Conservation (phyloP, 306 rosid species). For the Castanospermum australe region DNA sequence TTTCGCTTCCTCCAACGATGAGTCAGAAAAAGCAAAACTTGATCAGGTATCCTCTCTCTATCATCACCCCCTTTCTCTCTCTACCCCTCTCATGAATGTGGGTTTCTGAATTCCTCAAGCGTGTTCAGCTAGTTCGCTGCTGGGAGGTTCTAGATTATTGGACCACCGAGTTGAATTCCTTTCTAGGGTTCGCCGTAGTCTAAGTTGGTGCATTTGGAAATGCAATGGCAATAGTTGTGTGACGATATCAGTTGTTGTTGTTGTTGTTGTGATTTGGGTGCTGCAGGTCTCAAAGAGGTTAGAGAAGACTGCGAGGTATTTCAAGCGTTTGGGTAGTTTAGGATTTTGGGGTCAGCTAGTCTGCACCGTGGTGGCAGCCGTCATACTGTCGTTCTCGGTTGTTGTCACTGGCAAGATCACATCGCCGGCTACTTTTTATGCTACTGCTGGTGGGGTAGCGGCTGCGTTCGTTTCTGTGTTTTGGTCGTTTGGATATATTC, state of each 20-base stretch:
- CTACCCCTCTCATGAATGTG: neutral
- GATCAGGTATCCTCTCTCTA: conserved; percentile 56
- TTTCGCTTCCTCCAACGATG: conserved; percentile 48
- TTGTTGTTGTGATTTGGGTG: conserved; percentile 20
- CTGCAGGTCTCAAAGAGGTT: conserved; percentile 84
- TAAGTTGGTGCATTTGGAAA: neutral
- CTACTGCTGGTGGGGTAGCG: conserved; percentile 89
- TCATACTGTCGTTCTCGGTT: conserved; percentile 87
- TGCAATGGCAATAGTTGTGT: neutral
- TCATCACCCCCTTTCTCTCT: neutral
- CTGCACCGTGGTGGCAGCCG: conserved; percentile 87
- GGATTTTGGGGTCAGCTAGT: conserved; percentile 98
- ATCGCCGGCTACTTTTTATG: conserved; percentile 87
- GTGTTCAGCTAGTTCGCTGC: neutral
- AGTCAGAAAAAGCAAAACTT: conserved; percentile 74
- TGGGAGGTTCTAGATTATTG: neutral
- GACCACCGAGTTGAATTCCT: neutral
- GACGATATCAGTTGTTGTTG: neutral
- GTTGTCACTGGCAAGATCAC: conserved; percentile 77
- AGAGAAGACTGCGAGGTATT: conserved; percentile 83
- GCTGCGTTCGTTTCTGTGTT: conserved; percentile 92
- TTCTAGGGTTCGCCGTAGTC: conserved; percentile 19
- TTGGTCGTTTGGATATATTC: conserved; percentile 96
- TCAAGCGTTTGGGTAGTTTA: conserved; percentile 85
- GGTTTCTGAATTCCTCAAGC: neutral